phyloP scores from a whole-genome alignment of 2,329 filamentous ascomycete species.

The Hypoxylon sp. region DNA sequence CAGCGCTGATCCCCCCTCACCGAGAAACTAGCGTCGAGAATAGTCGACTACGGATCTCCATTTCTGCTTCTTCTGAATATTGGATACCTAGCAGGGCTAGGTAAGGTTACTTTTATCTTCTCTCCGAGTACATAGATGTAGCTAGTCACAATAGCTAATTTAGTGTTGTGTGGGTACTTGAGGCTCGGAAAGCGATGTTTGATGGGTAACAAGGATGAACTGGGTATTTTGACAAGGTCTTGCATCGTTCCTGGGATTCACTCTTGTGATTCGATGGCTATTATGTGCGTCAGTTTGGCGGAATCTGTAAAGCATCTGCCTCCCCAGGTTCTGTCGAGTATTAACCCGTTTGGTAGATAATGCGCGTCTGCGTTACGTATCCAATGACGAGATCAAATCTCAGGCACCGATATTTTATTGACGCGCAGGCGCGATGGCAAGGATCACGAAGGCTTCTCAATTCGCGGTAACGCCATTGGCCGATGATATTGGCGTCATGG shows the following conservation, averaged over 20 bases:
- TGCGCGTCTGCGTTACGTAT: constrained; percentile 39
- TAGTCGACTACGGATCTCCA: neutral
- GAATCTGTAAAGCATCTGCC: constrained; percentile 35
- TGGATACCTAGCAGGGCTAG: neutral
- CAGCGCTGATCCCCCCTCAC: neutral
- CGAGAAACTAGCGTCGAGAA: neutral
- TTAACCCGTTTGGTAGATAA: constrained; percentile 8
- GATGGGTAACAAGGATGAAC: constrained; percentile 4
- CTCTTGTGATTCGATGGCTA: neutral
- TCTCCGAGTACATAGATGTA: neutral
- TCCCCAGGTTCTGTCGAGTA: constrained; percentile 4
- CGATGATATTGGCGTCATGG: constrained; percentile 16
- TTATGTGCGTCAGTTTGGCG: constrained; percentile 10
- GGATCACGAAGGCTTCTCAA: constrained; percentile 38
- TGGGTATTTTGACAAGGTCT: constrained; percentile 1
- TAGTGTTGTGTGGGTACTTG: neutral
- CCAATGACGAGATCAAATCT: constrained; percentile 32
- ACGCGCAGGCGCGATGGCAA: constrained; percentile 30
- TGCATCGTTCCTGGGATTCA: neutral
- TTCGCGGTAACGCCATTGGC: constrained; percentile 41
- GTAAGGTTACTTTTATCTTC: neutral
- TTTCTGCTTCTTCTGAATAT: neutral
- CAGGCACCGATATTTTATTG: constrained; percentile 50
- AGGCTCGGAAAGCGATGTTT: neutral
- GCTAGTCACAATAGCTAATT: neutral